These are phyloP conservation scores for Platanus orientalis DNA, from an alignment of 164 flowering plant genomes.

Conservation along the genomic window DNA sequence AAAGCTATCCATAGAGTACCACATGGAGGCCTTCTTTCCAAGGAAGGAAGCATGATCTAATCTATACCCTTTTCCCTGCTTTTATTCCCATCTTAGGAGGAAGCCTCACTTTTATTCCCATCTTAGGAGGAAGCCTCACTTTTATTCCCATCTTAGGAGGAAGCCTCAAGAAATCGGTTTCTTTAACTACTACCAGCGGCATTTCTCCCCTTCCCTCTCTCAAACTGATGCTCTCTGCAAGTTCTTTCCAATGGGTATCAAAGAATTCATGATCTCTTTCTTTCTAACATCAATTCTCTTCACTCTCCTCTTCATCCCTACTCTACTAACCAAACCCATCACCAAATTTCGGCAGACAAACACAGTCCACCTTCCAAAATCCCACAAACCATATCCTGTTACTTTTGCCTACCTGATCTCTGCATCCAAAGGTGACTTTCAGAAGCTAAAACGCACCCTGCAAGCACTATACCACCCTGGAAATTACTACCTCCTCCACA, in stretches of 20 bases:
- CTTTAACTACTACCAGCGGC: too few relatives aligned
- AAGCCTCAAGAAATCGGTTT: too few relatives aligned
- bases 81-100: slow-evolving; percentile 5
- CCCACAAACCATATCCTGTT: slow-evolving; percentile 35
- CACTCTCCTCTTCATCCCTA: slow-evolving; percentile 39
- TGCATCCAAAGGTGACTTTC: slow-evolving; percentile 63
- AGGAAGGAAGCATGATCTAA: too few relatives aligned
- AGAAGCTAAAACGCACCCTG: slow-evolving; percentile 49
- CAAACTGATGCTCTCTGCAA: slow-evolving; percentile 9
- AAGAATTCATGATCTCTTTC: slow-evolving; percentile 37
- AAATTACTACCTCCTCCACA: slow-evolving; percentile 68
- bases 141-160: slow-evolving; percentile 5
- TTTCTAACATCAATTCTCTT: slow-evolving; percentile 38
- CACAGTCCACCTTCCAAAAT: slow-evolving; percentile 8
- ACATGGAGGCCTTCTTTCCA: too few relatives aligned
- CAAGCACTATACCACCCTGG: slow-evolving; percentile 74
- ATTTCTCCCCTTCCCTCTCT: too few relatives aligned
- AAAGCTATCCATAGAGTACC: too few relatives aligned
- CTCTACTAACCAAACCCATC: slow-evolving; percentile 26
- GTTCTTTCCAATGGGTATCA: slow-evolving; percentile 36
- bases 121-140: background rate
- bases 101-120: background rate
- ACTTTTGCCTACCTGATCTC: slow-evolving; percentile 87
- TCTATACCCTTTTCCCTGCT: slow-evolving; percentile 1
- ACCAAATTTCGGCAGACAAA: slow-evolving; percentile 18